Evolutionary conservation across 2,329 filamentous ascomycete species (phyloP).

Genomic region (Ascomycota sp.): DNA sequence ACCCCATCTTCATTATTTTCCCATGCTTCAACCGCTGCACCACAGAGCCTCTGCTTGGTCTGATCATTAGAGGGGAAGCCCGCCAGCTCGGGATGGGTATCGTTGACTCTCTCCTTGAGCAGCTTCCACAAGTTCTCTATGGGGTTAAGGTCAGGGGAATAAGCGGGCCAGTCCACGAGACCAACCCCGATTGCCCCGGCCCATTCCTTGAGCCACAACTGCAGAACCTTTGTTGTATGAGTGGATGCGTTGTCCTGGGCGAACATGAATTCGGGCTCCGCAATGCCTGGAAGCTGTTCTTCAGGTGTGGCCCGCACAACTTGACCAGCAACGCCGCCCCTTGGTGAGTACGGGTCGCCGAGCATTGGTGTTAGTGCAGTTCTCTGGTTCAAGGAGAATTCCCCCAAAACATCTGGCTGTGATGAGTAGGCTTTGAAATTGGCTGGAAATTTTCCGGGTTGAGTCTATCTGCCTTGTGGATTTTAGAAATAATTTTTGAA

Average conservation of each 20-base stretch:
- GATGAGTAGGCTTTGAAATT: background rate
- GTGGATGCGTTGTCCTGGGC: background rate
- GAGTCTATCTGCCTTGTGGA: background rate
- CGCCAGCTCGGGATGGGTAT: conserved; percentile 1
- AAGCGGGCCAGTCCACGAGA: conserved; percentile 1
- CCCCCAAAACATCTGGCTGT: background rate
- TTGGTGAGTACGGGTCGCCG: background rate
- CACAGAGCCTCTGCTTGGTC: conserved; percentile 1
- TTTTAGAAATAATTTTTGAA: background rate
- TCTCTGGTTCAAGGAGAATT: background rate
- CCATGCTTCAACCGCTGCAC: conserved; percentile 1
- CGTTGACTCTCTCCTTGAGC: conserved; percentile 2
- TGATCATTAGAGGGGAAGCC: conserved; percentile 1
- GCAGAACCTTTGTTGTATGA: background rate
- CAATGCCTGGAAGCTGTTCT: background rate
- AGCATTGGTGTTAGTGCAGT: background rate
- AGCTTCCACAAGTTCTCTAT: conserved; percentile 3
- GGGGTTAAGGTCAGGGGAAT: conserved; percentile 2
- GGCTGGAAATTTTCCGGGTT: background rate
- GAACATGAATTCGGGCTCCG: background rate
- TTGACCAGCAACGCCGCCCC: background rate
- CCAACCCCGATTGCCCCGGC: conserved; percentile 1
- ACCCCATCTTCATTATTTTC: conserved; percentile 1
- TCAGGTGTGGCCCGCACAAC: background rate
- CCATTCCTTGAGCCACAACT: background rate